A percentile compares a stretch with the other conserved stretches of the same genome.
Conservation (phyloP, 257 asterid species). For the Jacaranda mimosifolia region DNA sequence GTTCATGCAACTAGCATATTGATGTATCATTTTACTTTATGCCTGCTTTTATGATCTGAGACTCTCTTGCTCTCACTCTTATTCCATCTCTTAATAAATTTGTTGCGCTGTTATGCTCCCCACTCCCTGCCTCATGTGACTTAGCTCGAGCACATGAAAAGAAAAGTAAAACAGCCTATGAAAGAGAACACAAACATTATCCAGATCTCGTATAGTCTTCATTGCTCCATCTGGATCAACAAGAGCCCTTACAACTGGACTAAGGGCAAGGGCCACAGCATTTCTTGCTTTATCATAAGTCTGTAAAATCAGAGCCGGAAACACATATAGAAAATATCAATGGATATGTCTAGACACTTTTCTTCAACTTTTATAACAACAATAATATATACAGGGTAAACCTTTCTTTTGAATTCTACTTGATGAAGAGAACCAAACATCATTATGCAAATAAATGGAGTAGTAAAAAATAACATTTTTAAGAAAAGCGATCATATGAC, state of each 20-base stretch:
- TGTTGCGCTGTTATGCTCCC: not conserved
- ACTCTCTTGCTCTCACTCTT: not conserved
- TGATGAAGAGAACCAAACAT: not conserved
- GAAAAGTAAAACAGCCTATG: constrained; percentile 22
- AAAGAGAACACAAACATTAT: constrained; percentile 62
- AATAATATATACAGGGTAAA: not conserved
- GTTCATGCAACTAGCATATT: not conserved
- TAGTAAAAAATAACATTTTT: too few relatives aligned
- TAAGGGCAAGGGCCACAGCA: constrained; percentile 96
- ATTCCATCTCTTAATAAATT: not conserved
- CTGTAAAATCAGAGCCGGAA: constrained; percentile 56
- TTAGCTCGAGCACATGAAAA: constrained; percentile 14
- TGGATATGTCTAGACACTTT: not conserved
- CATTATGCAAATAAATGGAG: not conserved
- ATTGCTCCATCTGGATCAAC: constrained; percentile 99
- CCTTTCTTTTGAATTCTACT: not conserved
- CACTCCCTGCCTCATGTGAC: constrained; percentile 9
- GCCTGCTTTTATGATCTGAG: not conserved
- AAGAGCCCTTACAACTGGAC: constrained; percentile 98
- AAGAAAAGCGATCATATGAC: not conserved
- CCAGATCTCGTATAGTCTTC: constrained; percentile 77
- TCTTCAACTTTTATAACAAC: constrained; percentile 28
- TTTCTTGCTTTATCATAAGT: constrained; percentile 93
- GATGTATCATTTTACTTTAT: constrained; percentile 18
- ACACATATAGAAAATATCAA: constrained; percentile 31